Conservation (phyloP, 208 protist species). For the Porcisia deanei region DNA sequence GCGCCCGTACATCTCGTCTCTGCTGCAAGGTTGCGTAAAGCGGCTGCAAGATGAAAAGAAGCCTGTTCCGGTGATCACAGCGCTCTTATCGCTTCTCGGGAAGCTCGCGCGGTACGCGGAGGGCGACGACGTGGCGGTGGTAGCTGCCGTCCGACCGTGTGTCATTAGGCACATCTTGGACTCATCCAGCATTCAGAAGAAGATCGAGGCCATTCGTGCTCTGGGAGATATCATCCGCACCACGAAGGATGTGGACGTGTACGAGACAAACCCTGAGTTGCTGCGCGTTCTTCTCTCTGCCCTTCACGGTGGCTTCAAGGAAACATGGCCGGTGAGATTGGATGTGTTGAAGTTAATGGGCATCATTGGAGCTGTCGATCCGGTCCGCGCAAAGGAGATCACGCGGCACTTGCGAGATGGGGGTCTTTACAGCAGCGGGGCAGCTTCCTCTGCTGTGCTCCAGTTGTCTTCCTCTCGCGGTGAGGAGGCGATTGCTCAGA, state of each 20-base stretch:
- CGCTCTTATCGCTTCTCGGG: constrained; percentile 80
- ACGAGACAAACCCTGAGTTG: constrained; percentile 74
- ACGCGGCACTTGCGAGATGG: constrained; percentile 54
- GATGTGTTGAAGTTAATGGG: constrained; percentile 92
- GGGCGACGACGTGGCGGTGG: constrained; percentile 70
- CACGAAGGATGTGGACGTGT: constrained; percentile 85
- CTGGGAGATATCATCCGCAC: constrained; percentile 88
- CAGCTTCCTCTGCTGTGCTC: constrained; percentile 23
- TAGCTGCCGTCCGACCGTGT: constrained; percentile 59
- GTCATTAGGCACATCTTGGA: constrained; percentile 86
- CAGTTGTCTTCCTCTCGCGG: constrained; percentile 24
- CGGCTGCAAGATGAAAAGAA: constrained; percentile 60
- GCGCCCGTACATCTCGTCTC: constrained; percentile 78
- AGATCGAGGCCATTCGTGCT: constrained; percentile 83
- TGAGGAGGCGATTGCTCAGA: constrained; percentile 76
- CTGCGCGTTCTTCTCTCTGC: constrained; percentile 80
- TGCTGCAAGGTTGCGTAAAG: constrained; percentile 70
- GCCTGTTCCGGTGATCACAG: constrained; percentile 57
- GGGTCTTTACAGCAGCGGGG: constrained; percentile 29
- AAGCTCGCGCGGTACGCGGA: constrained; percentile 85
- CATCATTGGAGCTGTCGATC: constrained; percentile 88
- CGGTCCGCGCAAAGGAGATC: constrained; percentile 82
- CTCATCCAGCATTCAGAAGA: constrained; percentile 80
- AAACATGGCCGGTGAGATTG: constrained; percentile 83
- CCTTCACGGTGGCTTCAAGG: constrained; percentile 87